Percentiles rank a stretch among this genome's conserved stretches.
These are phyloP conservation scores for Oenanthe javanica DNA, from an alignment of 140 eudicot genomes.

Conservation along the genomic window DNA sequence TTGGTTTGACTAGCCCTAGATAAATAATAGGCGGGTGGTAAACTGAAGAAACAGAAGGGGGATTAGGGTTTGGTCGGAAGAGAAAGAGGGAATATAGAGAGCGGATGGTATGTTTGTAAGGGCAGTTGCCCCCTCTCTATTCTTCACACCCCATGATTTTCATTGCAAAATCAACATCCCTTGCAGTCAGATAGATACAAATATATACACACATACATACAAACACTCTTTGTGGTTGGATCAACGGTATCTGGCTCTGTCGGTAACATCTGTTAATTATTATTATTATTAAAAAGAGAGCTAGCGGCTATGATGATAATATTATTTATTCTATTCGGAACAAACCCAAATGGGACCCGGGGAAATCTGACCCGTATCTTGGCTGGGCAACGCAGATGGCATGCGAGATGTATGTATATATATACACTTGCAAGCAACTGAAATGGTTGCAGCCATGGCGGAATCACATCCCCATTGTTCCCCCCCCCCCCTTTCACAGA, in stretches of 20 bases:
- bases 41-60: not conserved
- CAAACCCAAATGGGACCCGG: not conserved
- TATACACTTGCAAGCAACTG: not conserved
- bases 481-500: not conserved
- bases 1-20: no score
- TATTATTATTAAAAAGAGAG: not conserved
- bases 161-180: not conserved
- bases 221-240: not conserved
- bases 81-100: not conserved
- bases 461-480: not conserved
- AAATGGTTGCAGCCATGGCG: conserved; percentile 11
- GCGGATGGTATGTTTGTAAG: not conserved
- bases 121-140: conserved; percentile 7
- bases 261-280: not conserved
- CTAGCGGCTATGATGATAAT: not conserved
- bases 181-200: not conserved
- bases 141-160: not conserved
- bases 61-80: not conserved
- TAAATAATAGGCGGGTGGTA: no score
- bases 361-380: conserved; percentile 1
- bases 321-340: not conserved
- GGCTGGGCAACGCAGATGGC: conserved; percentile 10
- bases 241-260: not conserved
- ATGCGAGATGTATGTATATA: not conserved
- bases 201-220: not conserved